These are phyloP conservation scores for Cladosporium sp. DNA, from an alignment of 2,329 filamentous ascomycete genomes.

Conservation along the genomic window DNA sequence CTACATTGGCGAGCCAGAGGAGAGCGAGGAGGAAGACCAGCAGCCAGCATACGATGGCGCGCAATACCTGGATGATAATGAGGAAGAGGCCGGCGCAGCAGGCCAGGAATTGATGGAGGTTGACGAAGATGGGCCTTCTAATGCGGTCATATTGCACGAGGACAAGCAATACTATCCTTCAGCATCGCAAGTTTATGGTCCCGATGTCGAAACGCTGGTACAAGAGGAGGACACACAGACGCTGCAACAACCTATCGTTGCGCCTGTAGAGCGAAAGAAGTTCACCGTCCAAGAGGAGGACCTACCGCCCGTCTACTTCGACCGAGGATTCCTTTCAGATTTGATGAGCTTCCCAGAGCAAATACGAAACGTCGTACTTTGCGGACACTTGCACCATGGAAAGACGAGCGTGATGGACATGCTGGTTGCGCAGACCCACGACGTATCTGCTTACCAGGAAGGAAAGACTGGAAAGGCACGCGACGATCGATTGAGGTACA, in stretches of 20 bases:
- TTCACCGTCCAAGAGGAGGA: conserved; percentile 91
- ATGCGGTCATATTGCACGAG: conserved; percentile 96
- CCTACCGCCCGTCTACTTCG: conserved; percentile 81
- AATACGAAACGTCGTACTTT: conserved; percentile 85
- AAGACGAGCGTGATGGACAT: conserved; percentile 99
- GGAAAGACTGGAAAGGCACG: conserved; percentile 74
- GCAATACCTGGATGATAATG: conserved; percentile 72
- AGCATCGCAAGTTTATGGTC: conserved; percentile 91
- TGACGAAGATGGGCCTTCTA: conserved; percentile 85
- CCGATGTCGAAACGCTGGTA: conserved; percentile 90
- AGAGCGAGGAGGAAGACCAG: conserved; percentile 82
- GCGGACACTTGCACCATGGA: conserved; percentile 91
- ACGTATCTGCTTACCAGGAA: conserved; percentile 73
- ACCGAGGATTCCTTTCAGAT: conserved; percentile 88
- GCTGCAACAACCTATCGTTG: conserved; percentile 86
- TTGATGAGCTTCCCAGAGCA: conserved; percentile 95
- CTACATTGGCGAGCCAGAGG: conserved; percentile 90
- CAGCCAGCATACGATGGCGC: conserved; percentile 71
- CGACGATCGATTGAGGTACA: conserved; percentile 91
- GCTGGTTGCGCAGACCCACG: conserved; percentile 92
- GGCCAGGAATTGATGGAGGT: conserved; percentile 91
- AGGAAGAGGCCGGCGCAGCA: conserved; percentile 48
- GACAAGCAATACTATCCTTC: conserved; percentile 99
- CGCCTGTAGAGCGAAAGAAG: conserved; percentile 89
- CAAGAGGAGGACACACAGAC: conserved; percentile 97